phyloP scores from a whole-genome alignment of 805 yeast genomes.

The Clavispora asparagi region DNA sequence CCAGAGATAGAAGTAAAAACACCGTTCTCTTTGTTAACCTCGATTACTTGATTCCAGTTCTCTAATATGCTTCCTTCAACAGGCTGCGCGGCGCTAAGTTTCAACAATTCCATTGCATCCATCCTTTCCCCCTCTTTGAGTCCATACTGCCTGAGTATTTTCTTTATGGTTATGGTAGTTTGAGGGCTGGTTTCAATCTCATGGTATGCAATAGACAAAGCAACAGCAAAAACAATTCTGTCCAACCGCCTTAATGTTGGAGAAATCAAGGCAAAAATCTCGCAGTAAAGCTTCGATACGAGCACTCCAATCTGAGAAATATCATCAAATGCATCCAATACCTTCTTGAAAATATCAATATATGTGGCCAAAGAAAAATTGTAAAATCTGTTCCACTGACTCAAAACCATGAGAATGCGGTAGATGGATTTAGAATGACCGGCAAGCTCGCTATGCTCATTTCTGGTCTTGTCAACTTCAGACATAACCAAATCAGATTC shows the following conservation, averaged over 20 bases:
- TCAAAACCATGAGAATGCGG: conserved; percentile 34
- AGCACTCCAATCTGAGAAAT: conserved; percentile 20
- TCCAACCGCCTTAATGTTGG: conserved; percentile 44
- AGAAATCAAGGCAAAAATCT: conserved; percentile 41
- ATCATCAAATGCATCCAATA: conserved; percentile 13
- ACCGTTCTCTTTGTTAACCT: neutral
- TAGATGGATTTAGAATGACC: conserved; percentile 48
- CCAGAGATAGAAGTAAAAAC: neutral
- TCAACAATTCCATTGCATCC: neutral
- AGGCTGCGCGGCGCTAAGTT: neutral
- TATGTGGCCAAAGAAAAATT: conserved; percentile 46
- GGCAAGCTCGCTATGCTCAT: conserved; percentile 51
- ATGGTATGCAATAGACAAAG: conserved; percentile 27
- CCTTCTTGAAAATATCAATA: conserved; percentile 14
- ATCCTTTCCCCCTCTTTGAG: neutral
- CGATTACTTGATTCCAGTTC: neutral
- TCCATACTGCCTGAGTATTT: neutral
- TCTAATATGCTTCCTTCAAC: neutral
- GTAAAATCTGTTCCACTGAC: conserved; percentile 48
- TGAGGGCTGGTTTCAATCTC: conserved; percentile 19
- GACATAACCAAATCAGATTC: conserved; percentile 53
- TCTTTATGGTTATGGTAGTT: conserved; percentile 7
- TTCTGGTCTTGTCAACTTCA: conserved; percentile 45
- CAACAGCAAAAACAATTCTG: conserved; percentile 38
- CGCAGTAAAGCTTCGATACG: conserved; percentile 37